Evolutionary conservation across 2,329 filamentous ascomycete species (phyloP), one percentile per base, ranked within the genome.

Genomic region (Aspergillus fijiensis): DNA sequence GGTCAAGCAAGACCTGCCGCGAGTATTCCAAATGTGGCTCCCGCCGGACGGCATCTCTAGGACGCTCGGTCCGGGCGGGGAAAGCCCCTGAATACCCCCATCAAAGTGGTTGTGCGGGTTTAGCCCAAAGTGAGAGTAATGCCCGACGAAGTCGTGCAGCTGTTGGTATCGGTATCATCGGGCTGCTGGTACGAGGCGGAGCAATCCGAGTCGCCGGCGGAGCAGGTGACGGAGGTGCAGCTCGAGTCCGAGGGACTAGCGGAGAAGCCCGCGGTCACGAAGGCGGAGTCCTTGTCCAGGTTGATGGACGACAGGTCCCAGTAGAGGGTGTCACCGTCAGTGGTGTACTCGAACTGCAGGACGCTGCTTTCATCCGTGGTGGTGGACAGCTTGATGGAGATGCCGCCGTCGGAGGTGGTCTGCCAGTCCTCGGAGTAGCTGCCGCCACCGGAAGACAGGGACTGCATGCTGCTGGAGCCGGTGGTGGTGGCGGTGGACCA

Each of bases 141-240:
- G 59, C 65, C 60, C 23, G 70, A 57, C 21, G 50, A 29, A 50
- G 64, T 61, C 27, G 69, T 63, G 63, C 75, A 77, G 21, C 70
- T 69, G 51, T 71, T 64, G 50, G 74, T 77, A 57, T 70, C 60
- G 63, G 74, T 66, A 59, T 77, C 75, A 55, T 72, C 61, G 11
- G 73, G 70, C 49, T 72, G 51, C 66, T 76, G 72, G 62, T 77
- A 77, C 23, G 72, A 69, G 21, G 67, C 66, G n/a, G 68, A 58
- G 60, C 75, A 77, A 45, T 68, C 57, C 19, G 56, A 21, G 50
- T 74, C 71, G 16, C 76, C 75, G 31, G 74, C 47, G 16, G 60
- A 60, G 57, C 76, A 77, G 39, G 58, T 65, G 51, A 72, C 69
- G 33, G 65, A 55, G 2, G 59, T 56, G 67, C 75, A 77, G 63